Evolutionary conservation across 495 filamentous ascomycete species (phyloP), one percentile per base, ranked within the genome.

Genomic region (Aspergillus campestris): DNA sequence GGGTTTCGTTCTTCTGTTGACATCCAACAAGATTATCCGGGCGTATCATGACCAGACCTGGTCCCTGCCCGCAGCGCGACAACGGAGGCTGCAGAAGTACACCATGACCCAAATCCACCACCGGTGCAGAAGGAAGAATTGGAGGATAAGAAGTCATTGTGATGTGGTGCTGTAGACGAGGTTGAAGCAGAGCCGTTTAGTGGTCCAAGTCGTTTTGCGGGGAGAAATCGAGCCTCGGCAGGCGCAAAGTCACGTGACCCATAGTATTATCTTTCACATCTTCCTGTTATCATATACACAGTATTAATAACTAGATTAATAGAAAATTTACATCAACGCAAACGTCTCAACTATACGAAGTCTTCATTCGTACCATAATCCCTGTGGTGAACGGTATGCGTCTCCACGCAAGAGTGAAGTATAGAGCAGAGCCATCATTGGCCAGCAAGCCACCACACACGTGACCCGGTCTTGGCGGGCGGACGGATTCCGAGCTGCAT

Each of bases 21-120:
- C 50, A 64, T 2, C 48, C 35, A 1, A 52, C 44, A 40, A 55
- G 52, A 27, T 34, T 44, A 27, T 24, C 31, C 3, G 65, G 57
- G 7, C 54, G 48, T 40, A 78, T 42, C 30, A 80, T 47, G 34
- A 82, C 56, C 3, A 82, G 54, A 15, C 74, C 76, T 5, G 79
- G 79, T 0, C 79, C 79, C 28, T 48, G 48, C 5, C 74, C 78
- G 39, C 71, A 70, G 34, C 75, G 70, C 3, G 79, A 77, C 32
- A 81, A 71, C 33, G 78, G 79, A 40, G 72, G 62, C 38, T 79
- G 75, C 8, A 78, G 30, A 18, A 45, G 36, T 7, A 55, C 40
- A 15, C 47, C n/a, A 3, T 18, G 13, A 8, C 42, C 38, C 18
- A 55, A 9, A 35, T 41, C 12, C 29, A 56, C 24, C 6, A 38